Evolutionary conservation across 176 grass and related monocot genomes (phyloP).

Genomic region (Musa schizocarpa): DNA sequence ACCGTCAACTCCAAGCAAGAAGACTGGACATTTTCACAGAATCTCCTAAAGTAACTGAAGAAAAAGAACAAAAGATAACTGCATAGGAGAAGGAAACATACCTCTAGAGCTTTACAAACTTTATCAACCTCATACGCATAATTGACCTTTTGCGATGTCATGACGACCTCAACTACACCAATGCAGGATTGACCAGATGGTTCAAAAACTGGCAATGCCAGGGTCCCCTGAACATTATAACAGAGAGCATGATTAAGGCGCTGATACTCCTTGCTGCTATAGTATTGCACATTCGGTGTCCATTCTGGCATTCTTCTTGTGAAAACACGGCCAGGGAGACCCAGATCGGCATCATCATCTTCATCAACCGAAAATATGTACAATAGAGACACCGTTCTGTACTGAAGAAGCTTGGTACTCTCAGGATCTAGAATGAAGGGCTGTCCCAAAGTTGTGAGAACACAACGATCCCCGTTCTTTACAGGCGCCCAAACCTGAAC

Average conservation of each 20-base stretch:
- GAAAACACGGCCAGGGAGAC: slow-evolving; percentile 20
- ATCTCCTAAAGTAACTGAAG: not conserved
- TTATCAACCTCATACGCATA: slow-evolving; percentile 26
- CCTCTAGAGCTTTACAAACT: slow-evolving; percentile 28
- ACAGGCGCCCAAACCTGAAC: slow-evolving; percentile 26
- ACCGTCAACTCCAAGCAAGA: not conserved
- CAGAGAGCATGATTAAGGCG: slow-evolving; percentile 23
- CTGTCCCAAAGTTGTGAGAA: slow-evolving; percentile 24
- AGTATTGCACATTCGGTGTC: slow-evolving; percentile 29
- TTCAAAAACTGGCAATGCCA: slow-evolving; percentile 27
- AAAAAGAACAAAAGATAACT: not conserved
- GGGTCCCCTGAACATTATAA: slow-evolving; percentile 20
- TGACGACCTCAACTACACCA: slow-evolving; percentile 21
- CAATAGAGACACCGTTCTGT: slow-evolving; percentile 19
- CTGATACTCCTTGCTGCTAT: slow-evolving; percentile 26
- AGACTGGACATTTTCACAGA: not conserved
- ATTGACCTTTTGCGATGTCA: slow-evolving; percentile 25
- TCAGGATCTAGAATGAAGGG: slow-evolving; percentile 18
- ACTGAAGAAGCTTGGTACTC: slow-evolving; percentile 21
- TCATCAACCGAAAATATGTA: slow-evolving; percentile 20
- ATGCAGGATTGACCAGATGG: slow-evolving; percentile 17
- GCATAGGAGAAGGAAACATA: not conserved
- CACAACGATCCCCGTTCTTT: slow-evolving; percentile 7
- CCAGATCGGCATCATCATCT: slow-evolving; percentile 4
- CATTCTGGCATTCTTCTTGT: slow-evolving; percentile 19